Evolutionary conservation across 306 rosid genomes (phyloP).

Genomic region (Castanea sativa): DNA sequence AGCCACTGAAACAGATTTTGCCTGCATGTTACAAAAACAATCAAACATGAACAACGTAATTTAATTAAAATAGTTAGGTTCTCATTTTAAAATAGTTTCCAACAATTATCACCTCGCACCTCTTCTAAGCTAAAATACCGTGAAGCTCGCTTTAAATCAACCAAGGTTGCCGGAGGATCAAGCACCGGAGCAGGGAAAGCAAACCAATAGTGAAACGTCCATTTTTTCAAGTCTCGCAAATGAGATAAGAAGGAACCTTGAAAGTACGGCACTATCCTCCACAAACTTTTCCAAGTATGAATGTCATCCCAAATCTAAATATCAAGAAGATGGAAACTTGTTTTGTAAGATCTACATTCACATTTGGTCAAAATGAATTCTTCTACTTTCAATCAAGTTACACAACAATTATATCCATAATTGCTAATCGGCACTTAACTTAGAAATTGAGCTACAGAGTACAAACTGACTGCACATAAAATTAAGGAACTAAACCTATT

Average conservation of each 20-base stretch:
- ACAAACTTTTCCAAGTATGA: constrained; percentile 69
- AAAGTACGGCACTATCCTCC: constrained; percentile 74
- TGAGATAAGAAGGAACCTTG: constrained; percentile 84
- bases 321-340: constrained; percentile 17
- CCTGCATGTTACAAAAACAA: no score
- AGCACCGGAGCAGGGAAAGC: constrained; percentile 91
- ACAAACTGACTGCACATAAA: no score
- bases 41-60: no score
- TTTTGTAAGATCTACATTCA: constrained; percentile 15
- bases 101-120: constrained; percentile 39
- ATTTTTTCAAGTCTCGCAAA: constrained; percentile 90
- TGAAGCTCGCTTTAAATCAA: constrained; percentile 71
- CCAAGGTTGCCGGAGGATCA: constrained; percentile 81
- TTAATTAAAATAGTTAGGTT: no score
- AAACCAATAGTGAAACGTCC: constrained; percentile 91
- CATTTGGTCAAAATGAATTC: background rate
- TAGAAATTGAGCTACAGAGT: no score
- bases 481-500: no score
- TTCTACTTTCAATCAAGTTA: background rate
- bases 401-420: no score
- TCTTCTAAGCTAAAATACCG: constrained; percentile 60
- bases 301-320: constrained; percentile 93
- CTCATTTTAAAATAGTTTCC: no score
- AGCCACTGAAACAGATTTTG: no score
- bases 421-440: no score